Conservation (phyloP, 2,329 filamentous ascomycete species). For the Calycina herbarum region DNA sequence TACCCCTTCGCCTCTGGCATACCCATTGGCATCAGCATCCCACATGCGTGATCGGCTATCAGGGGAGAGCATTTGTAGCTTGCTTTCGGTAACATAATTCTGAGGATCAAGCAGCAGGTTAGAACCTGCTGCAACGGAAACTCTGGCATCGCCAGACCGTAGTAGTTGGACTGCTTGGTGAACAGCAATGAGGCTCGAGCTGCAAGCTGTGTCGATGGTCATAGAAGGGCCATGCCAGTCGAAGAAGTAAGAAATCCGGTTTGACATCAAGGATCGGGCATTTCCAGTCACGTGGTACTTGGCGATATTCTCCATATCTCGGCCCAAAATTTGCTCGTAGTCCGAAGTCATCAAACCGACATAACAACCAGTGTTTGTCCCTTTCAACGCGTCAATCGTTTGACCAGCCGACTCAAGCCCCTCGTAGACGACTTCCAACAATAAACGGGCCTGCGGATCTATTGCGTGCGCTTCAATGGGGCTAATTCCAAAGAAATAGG, state of each 20-base stretch:
- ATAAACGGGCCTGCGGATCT: not conserved
- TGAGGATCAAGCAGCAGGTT: conserved; percentile 32
- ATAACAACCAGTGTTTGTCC: not conserved
- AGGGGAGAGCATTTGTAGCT: conserved; percentile 41
- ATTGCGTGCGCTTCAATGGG: not conserved
- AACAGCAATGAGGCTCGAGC: conserved; percentile 35
- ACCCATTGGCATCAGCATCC: conserved; percentile 21
- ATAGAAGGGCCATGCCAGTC: conserved; percentile 4
- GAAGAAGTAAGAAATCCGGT: conserved; percentile 8
- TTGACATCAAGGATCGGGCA: not conserved
- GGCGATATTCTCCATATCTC: not conserved
- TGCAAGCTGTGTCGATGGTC: conserved; percentile 6
- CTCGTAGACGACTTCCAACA: not conserved
- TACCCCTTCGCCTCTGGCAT: conserved; percentile 49
- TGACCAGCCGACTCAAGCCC: not conserved
- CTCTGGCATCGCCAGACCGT: conserved; percentile 23
- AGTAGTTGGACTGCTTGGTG: conserved; percentile 31
- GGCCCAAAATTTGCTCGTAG: not conserved
- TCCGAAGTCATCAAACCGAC: not conserved
- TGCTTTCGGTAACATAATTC: conserved; percentile 38
- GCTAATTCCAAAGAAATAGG: conserved; percentile 4
- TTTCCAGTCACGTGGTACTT: not conserved
- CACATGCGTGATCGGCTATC: conserved; percentile 42
- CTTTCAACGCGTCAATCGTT: not conserved
- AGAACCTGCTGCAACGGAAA: conserved; percentile 23